These are phyloP conservation scores for Podospora australis DNA, from an alignment of 495 filamentous ascomycete genomes.

Conservation along the genomic window DNA sequence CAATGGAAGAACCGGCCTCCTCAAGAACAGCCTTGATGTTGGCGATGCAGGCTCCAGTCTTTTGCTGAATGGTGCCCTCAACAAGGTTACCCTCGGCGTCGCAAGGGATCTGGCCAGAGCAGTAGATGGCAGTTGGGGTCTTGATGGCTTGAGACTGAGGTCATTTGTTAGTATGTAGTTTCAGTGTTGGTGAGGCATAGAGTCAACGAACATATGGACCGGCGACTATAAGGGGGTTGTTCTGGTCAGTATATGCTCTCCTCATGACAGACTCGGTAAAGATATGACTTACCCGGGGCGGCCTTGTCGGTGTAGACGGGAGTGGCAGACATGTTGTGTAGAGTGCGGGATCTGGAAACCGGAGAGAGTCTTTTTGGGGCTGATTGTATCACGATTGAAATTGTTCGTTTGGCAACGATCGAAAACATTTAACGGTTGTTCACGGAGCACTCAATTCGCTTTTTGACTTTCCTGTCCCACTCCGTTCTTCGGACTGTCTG, in stretches of 20 bases:
- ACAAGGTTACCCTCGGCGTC: conserved; percentile 68
- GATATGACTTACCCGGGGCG: conserved; percentile 43
- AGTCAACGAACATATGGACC: conserved; percentile 47
- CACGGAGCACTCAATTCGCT: background rate
- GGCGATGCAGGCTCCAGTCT: conserved; percentile 67
- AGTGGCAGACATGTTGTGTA: conserved; percentile 39
- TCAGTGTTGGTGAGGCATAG: background rate
- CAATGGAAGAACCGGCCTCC: conserved; percentile 68
- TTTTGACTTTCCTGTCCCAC: conserved; percentile 5
- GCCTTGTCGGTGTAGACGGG: conserved; percentile 48
- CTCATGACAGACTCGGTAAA: background rate
- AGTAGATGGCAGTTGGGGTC: conserved; percentile 76
- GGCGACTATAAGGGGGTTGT: conserved; percentile 31
- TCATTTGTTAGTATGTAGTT: conserved; percentile 8
- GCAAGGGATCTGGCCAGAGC: conserved; percentile 89
- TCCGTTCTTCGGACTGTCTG: conserved; percentile 25
- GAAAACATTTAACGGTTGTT: conserved; percentile 11
- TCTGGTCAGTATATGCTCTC: conserved; percentile 11
- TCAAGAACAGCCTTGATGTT: conserved; percentile 73
- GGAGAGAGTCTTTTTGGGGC: conserved; percentile 5
- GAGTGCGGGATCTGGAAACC: conserved; percentile 10
- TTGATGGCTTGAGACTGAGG: conserved; percentile 80
- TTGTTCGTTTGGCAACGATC: conserved; percentile 11
- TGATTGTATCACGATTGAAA: conserved; percentile 11
- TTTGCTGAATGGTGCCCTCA: conserved; percentile 66